Evolutionary conservation across 345 rosid species (phyloP).

Genomic region (Heritiera littoralis): DNA sequence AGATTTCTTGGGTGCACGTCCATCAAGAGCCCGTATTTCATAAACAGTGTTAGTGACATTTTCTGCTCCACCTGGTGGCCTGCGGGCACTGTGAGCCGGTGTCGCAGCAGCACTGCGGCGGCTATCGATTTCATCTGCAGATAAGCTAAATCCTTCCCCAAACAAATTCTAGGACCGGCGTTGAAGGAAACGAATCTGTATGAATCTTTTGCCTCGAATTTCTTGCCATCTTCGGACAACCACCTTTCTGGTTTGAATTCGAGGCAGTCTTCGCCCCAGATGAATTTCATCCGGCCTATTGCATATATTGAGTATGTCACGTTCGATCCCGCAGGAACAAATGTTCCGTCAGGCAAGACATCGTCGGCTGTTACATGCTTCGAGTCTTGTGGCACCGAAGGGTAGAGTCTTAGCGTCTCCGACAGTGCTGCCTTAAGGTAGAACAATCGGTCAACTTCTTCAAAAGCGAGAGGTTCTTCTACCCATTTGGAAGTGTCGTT

Average conservation of each 20-base stretch:
- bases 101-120: conserved; percentile 59
- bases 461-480: conserved; percentile 55
- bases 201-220: conserved; percentile 35
- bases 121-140: conserved; percentile 76
- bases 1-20: conserved; percentile 54
- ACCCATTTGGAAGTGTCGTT: conserved; percentile 42
- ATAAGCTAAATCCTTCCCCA: conserved; percentile 70
- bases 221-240: conserved; percentile 44
- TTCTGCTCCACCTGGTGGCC: conserved; percentile 82
- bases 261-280: conserved; percentile 69
- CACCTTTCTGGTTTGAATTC: conserved; percentile 72
- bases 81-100: conserved; percentile 44
- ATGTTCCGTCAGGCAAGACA: conserved; percentile 60
- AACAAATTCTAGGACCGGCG: conserved; percentile 67
- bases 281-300: conserved; percentile 55
- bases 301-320: conserved; percentile 72
- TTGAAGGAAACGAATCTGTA: conserved; percentile 66
- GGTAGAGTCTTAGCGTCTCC: conserved; percentile 71
- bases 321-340: conserved; percentile 64
- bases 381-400: conserved; percentile 77
- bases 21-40: conserved; percentile 66
- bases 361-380: conserved; percentile 60
- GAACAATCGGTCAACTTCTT: conserved; percentile 59
- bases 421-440: conserved; percentile 74
- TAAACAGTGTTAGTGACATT: conserved; percentile 73